These are phyloP conservation scores for Clavispora asparagi DNA, from an alignment of 805 yeast species.

Conservation along the genomic window DNA sequence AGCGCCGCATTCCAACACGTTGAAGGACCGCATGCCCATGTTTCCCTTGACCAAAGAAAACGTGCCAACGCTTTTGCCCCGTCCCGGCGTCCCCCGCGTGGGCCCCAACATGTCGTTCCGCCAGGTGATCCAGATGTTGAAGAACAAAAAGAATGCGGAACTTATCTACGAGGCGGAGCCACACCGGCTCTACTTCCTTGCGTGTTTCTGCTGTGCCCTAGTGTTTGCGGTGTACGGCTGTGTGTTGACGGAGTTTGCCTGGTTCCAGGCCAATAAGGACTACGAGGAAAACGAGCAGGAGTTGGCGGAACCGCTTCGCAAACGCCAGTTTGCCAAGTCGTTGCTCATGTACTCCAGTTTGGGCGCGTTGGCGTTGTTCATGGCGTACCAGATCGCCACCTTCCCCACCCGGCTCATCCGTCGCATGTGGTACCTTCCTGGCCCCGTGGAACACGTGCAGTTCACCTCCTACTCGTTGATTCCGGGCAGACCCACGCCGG, in stretches of 20 bases:
- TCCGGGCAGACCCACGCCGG: conserved; percentile 76
- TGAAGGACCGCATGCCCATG: conserved; percentile 57
- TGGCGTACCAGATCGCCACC: conserved; percentile 26
- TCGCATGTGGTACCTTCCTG: conserved; percentile 73
- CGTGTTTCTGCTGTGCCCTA: conserved; percentile 63
- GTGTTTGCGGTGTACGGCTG: conserved; percentile 67
- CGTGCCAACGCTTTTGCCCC: conserved; percentile 63
- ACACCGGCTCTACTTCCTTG: conserved; percentile 68
- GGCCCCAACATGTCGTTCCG: conserved; percentile 50
- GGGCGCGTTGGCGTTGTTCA: conserved; percentile 22
- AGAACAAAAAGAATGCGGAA: conserved; percentile 57
- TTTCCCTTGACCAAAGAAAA: conserved; percentile 62
- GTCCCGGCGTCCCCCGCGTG: conserved; percentile 75
- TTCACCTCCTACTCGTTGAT: conserved; percentile 72
- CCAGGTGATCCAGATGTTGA: conserved; percentile 56
- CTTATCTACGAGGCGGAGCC: conserved; percentile 80
- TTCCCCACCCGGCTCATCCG: conserved; percentile 70
- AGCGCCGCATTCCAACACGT: conserved; percentile 35
- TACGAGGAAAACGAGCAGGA: conserved; percentile 50
- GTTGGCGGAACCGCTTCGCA: conserved; percentile 37
- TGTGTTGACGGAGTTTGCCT: conserved; percentile 52
- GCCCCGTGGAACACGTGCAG: conserved; percentile 48
- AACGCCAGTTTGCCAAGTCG: conserved; percentile 32
- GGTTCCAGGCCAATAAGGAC: conserved; percentile 45
- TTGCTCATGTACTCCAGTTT: conserved; percentile 24